Conservation (phyloP, 768 basidiomycete genomes). For the Termitomyces eurrhizus region DNA sequence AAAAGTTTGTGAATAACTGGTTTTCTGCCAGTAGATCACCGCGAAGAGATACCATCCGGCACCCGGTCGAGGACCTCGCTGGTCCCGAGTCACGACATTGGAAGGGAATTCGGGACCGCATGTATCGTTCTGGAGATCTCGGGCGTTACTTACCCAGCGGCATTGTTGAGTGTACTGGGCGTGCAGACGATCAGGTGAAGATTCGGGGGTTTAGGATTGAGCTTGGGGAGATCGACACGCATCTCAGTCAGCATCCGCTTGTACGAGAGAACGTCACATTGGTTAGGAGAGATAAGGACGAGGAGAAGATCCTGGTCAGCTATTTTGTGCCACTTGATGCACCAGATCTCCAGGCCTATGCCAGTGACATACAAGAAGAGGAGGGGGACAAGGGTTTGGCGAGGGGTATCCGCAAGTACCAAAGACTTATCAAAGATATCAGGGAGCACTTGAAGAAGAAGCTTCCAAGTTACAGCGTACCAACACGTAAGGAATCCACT, state of each 20-base stretch:
- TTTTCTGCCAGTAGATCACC: constrained; percentile 50
- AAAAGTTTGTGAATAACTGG: constrained; percentile 97
- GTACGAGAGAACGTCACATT: constrained; percentile 98
- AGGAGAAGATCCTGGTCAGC: constrained; percentile 97
- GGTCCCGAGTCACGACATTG: constrained; percentile 79
- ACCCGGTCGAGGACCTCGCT: constrained; percentile 50
- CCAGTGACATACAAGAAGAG: constrained; percentile 58
- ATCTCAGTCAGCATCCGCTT: constrained; percentile 88
- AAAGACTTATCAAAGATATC: constrained; percentile 87
- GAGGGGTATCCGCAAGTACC: constrained; percentile 80
- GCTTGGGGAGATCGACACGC: constrained; percentile 95
- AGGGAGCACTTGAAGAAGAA: constrained; percentile 96
- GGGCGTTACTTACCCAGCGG: constrained; percentile 93
- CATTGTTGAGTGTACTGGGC: constrained; percentile 92
- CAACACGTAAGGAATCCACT: constrained; percentile 61
- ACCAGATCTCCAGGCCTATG: constrained; percentile 60
- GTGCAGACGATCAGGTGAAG: constrained; percentile 98
- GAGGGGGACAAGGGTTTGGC: constrained; percentile 59
- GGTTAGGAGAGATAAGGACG: constrained; percentile 95
- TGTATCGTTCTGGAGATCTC: constrained; percentile 97
- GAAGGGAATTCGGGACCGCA: constrained; percentile 94
- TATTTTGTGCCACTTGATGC: constrained; percentile 92
- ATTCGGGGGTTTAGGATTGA: constrained; percentile 99
- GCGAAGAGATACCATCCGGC: constrained; percentile 69
- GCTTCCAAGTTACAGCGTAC: constrained; percentile 91